Base-by-base conservation (phyloP, 495 filamentous ascomycete species). In the Arthonia radiata region DNA sequence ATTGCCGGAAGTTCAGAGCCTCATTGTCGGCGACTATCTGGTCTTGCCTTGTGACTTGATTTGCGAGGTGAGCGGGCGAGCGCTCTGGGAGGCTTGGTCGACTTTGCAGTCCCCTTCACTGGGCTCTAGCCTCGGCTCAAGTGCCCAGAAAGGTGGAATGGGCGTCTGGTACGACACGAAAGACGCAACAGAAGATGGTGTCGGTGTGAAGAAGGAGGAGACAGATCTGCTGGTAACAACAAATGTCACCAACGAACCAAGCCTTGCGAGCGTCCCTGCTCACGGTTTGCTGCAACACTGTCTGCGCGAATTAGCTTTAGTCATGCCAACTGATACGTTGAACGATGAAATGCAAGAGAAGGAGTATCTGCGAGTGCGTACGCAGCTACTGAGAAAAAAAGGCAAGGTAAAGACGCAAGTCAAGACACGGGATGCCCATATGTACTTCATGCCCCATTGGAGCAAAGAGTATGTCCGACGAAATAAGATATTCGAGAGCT, bases 391-490 rank as follows among this genome's bases (percentile, higher is more conserved):
- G 1, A 53, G 63, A 12, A 61, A 62, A 29, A 67, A 89, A 39
- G 61, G 73, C 13, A 57, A 65, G n/a, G 52, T 83, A 5, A 69
- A 67, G 35, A 67, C 92, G 50, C 49, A 75, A 14, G 79, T 63
- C 12, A 79, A 65, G 3, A 67, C 81, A 40, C 64, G 83, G 3
- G 82, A 93, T 41, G 72, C 82, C 3, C 81, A 92, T 37, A 66
- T 93, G 31, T 99, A 94, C 41, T 59, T 94, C 36, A 73, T 94
- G 35, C 86, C 86, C 0, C 64, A 69, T 35, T 94, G 89, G 86
- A 64, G 90, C 4, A 58, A 81, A 35, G 67, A 80, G n/a, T 65
- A 91, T 39, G 61, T 82, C 15, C 57, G 57, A 27, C 53, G 51
- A 15, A 83, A 94, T 33, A 71, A 83, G 12, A 65, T 56, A 12